Percentiles rank a stretch among this genome's conserved stretches.
phyloP scores from a whole-genome alignment of 2,329 filamentous ascomycete genomes.

The Hypocrella siamensis region DNA sequence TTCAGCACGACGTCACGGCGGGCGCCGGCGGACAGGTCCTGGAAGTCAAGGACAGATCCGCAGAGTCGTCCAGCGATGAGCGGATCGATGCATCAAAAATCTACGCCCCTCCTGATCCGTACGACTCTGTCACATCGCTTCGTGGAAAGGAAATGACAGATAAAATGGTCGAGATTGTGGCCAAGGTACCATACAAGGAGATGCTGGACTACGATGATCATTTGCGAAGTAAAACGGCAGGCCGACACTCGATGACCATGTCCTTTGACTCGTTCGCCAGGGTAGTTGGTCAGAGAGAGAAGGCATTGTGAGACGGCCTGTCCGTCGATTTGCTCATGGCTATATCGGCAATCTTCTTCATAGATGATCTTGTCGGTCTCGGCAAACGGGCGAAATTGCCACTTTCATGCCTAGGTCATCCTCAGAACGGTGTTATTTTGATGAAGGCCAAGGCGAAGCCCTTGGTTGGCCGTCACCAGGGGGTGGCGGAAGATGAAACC shows the following conservation, averaged over 20 bases:
- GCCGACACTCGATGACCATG: conserved; percentile 49
- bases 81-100: conserved; percentile 57
- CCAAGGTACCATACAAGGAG: conserved; percentile 83
- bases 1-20: conserved; percentile 68
- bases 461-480: too few species aligned
- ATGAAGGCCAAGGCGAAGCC: too few species aligned
- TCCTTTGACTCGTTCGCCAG: conserved; percentile 40
- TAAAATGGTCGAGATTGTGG: conserved; percentile 52
- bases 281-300: conserved; percentile 39
- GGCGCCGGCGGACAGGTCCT: conserved; percentile 58
- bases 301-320: conserved; percentile 19
- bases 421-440: too few species aligned
- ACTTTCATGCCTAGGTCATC: too few species aligned
- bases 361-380: too few species aligned
- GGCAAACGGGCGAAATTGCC: too few species aligned
- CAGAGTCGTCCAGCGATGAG: conserved; percentile 18
- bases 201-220: conserved; percentile 93
- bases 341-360: not conserved
- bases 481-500: too few species aligned
- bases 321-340: not conserved
- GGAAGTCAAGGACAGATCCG: conserved; percentile 45
- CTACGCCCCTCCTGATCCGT: conserved; percentile 81
- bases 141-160: conserved; percentile 32
- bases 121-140: conserved; percentile 42
- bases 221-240: conserved; percentile 74